Evolutionary conservation across 2,329 filamentous ascomycete species (phyloP).

Genomic region (Magnaporthiopsis poae): DNA sequence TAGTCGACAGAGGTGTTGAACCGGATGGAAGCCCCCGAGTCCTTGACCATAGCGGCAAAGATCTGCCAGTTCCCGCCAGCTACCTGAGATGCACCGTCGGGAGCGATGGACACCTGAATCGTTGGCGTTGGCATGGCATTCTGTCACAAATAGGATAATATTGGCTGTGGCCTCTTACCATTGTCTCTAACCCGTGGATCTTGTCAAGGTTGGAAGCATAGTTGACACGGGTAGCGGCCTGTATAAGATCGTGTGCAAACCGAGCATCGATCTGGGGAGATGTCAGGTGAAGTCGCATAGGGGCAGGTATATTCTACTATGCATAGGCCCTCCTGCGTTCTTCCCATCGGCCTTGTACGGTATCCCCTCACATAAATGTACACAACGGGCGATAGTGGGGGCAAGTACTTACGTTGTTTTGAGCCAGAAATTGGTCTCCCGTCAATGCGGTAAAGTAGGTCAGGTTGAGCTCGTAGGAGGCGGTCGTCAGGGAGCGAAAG

Average conservation of each 20-base stretch:
- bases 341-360: not conserved
- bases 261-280: slow-evolving; percentile 42
- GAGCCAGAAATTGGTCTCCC: slow-evolving; percentile 60
- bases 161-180: slow-evolving; percentile 37
- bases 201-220: slow-evolving; percentile 81
- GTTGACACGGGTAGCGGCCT: slow-evolving; percentile 85
- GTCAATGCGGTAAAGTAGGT: slow-evolving; percentile 57
- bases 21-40: slow-evolving; percentile 49
- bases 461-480: slow-evolving; percentile 58
- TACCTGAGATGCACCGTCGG: slow-evolving; percentile 70
- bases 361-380: too few species aligned
- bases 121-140: not conserved
- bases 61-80: slow-evolving; percentile 89
- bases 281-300: not conserved
- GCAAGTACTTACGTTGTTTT: slow-evolving; percentile 43
- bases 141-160: not conserved
- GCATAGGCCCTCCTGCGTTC: too few species aligned
- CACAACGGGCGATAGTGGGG: not conserved
- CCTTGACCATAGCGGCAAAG: slow-evolving; percentile 69
- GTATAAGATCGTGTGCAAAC: slow-evolving; percentile 74
- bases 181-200: slow-evolving; percentile 81
- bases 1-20: slow-evolving; percentile 59
- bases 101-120: slow-evolving; percentile 66
- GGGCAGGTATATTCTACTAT: too few species aligned
- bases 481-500: slow-evolving; percentile 64